Conservation (phyloP, 129 eudicot species). For the Flaveria brownii region DNA sequence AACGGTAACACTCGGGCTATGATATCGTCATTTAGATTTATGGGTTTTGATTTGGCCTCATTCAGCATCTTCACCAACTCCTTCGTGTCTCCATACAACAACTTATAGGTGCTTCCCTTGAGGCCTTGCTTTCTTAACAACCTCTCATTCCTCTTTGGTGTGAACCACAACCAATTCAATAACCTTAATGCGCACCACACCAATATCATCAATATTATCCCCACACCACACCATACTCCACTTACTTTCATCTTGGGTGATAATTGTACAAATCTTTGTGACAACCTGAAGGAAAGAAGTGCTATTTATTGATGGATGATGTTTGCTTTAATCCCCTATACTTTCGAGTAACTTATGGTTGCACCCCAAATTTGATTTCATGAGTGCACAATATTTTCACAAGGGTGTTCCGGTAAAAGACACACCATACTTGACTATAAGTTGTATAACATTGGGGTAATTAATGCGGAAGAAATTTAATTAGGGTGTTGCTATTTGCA, state of each 20-base stretch:
- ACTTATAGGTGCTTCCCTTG: constrained; percentile 32
- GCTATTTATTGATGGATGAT: not conserved
- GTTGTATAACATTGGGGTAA: no score
- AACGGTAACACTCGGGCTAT: constrained; percentile 21
- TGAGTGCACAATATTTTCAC: no score
- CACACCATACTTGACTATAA: no score
- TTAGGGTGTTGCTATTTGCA: no score
- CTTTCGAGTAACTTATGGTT: not conserved
- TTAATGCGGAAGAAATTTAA: no score
- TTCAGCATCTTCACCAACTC: constrained; percentile 27
- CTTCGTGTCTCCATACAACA: constrained; percentile 33
- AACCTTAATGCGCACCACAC: constrained; percentile 24
- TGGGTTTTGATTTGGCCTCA: constrained; percentile 32
- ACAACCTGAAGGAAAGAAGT: not conserved
- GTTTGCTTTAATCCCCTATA: constrained; percentile 15
- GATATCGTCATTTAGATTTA: constrained; percentile 26
- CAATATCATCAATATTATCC: not conserved
- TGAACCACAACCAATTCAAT: constrained; percentile 39
- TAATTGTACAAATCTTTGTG: not conserved
- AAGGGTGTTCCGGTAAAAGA: no score
- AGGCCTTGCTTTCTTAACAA: constrained; percentile 34
- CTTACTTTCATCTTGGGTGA: constrained; percentile 19
- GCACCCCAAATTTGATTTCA: not conserved
- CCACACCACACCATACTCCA: constrained; percentile 13
- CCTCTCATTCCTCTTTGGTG: constrained; percentile 32